Conservation (phyloP, 2,329 filamentous ascomycete species). For the Elsinoe perseae region DNA sequence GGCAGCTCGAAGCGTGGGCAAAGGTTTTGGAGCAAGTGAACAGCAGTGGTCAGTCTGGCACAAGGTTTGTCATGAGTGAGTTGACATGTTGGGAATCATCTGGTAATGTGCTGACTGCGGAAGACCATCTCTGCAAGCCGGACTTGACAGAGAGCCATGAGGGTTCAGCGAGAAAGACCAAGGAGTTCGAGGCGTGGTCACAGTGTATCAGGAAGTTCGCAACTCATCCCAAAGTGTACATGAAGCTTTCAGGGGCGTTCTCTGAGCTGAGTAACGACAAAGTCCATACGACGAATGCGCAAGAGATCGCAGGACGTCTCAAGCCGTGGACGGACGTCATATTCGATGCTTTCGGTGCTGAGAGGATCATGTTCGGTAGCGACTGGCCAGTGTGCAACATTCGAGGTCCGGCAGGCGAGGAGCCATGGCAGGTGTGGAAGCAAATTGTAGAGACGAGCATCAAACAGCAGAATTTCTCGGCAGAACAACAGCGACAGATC, state of each 20-base stretch:
- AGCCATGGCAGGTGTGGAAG: constrained; percentile 70
- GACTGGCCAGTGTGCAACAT: constrained; percentile 91
- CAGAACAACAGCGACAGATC: constrained; percentile 56
- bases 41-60: constrained; percentile 49
- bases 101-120: not conserved
- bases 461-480: constrained; percentile 41
- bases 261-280: constrained; percentile 58
- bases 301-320: constrained; percentile 55
- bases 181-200: constrained; percentile 60
- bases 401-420: constrained; percentile 46
- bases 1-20: constrained; percentile 40
- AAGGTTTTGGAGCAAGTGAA: constrained; percentile 45
- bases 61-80: constrained; percentile 62
- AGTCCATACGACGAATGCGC: constrained; percentile 35
- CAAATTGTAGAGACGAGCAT: constrained; percentile 61
- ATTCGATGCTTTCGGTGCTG: constrained; percentile 62
- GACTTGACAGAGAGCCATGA: constrained; percentile 54
- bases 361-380: constrained; percentile 77
- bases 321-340: constrained; percentile 65
- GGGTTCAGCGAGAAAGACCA: constrained; percentile 30
- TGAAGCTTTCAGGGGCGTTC: constrained; percentile 87
- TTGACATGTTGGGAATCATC: constrained; percentile 19
- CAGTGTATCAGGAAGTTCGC: constrained; percentile 60
- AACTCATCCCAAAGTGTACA: constrained; percentile 59
- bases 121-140: constrained; percentile 87